A percentile compares a stretch with the other conserved stretches of the same genome.
Evolutionary conservation across 805 yeast genomes (phyloP).

Genomic region (Pichia exigua): DNA sequence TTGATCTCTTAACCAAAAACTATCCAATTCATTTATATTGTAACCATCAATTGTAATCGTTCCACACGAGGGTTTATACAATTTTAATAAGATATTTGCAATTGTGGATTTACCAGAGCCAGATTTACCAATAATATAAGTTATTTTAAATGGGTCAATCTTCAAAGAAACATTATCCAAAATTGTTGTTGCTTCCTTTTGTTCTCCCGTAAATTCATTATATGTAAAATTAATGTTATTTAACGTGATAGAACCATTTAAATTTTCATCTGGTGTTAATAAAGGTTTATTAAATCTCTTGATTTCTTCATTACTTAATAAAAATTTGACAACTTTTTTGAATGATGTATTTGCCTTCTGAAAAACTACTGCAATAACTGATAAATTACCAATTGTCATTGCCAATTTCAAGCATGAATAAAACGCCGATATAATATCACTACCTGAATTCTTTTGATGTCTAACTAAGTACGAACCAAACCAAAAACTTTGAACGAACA

Average conservation of each 20-base stretch:
- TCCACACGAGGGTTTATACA: slow-evolving; percentile 54
- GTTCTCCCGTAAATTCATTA: slow-evolving; percentile 14
- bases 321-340: slow-evolving; percentile 35
- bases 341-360: slow-evolving; percentile 72
- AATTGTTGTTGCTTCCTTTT: slow-evolving; percentile 21
- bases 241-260: slow-evolving; percentile 47
- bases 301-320: slow-evolving; percentile 17
- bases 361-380: slow-evolving; percentile 51
- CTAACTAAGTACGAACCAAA: slow-evolving; percentile 69
- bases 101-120: slow-evolving; percentile 94
- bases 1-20: slow-evolving; percentile 49
- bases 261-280: slow-evolving; percentile 18
- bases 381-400: slow-evolving; percentile 43
- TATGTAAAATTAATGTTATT: slow-evolving; percentile 55
- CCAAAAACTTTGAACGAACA: slow-evolving; percentile 92
- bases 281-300: slow-evolving; percentile 1
- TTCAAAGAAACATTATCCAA: slow-evolving; percentile 40
- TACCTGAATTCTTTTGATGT: slow-evolving; percentile 41
- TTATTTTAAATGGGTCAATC: slow-evolving; percentile 38
- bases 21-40: slow-evolving; percentile 35
- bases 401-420: slow-evolving; percentile 75
- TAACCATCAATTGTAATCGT: slow-evolving; percentile 48
- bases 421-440: slow-evolving; percentile 73
- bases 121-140: slow-evolving; percentile 75
- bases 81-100: slow-evolving; percentile 49